phyloP scores from a whole-genome alignment of 306 rosid species.

The Pterocarpus santalinus region DNA sequence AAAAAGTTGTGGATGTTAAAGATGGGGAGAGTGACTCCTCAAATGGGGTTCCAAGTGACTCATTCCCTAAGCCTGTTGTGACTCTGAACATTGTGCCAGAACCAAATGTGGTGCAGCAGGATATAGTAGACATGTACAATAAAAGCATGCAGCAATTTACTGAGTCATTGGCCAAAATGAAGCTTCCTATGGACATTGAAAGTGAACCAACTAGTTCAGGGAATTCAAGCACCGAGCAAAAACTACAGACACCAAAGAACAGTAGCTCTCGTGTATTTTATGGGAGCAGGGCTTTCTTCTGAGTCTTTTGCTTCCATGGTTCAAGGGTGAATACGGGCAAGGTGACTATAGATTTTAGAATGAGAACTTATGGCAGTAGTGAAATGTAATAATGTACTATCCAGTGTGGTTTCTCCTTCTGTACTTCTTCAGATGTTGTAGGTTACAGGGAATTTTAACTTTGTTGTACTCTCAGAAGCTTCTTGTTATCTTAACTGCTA shows the following conservation, averaged over 20 bases:
- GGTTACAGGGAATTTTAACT: constrained; percentile 66
- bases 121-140: constrained; percentile 95
- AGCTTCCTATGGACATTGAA: constrained; percentile 91
- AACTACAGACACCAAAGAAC: constrained; percentile 60
- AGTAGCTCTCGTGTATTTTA: constrained; percentile 84
- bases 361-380: constrained; percentile 63
- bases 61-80: constrained; percentile 64
- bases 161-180: constrained; percentile 97
- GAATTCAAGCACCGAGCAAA: constrained; percentile 83
- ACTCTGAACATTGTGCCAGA: constrained; percentile 78
- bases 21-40: constrained; percentile 78
- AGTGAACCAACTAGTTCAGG: constrained; percentile 79
- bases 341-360: constrained; percentile 73
- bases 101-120: constrained; percentile 89
- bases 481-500: constrained; percentile 55
- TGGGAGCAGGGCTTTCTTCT: constrained; percentile 98
- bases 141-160: constrained; percentile 99
- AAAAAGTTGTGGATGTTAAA: constrained; percentile 56
- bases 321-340: constrained; percentile 57
- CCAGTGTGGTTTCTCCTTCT: constrained; percentile 67
- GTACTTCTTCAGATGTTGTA: constrained; percentile 67
- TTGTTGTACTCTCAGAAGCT: constrained; percentile 69
- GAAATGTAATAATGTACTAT: constrained; percentile 76
- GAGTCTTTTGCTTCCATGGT: constrained; percentile 55
- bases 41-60: constrained; percentile 59